Evolutionary conservation across 176 grass and related monocot species (phyloP), one percentile per base, ranked within the genome.

Genomic region (Carex pumila): DNA sequence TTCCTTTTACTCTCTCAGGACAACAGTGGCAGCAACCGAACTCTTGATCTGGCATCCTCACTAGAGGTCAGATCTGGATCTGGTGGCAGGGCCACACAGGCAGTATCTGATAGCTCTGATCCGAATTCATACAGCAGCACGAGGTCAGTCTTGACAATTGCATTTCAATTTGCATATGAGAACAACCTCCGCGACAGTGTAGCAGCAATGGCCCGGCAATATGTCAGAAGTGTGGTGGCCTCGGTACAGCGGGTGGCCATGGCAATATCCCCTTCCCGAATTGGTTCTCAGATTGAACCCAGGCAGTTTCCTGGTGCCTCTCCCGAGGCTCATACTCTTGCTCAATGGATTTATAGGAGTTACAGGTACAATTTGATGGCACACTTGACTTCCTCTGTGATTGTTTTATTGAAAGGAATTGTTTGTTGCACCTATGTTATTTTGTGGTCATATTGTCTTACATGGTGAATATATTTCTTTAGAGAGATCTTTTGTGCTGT

Each of bases 201-300:
- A 8, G 92, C 92, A 13, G 90, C 82, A 64, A 98, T 98, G 95
- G 91, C 91, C 0, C 87, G 85, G 63, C 91, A 91, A 70, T 94
- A 98, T 43, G 92, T 98, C 52, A 89, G 95, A 62, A 82, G 88
- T 19, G 95, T 98, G 72, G 92, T 93, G 67, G 67, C 95, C 4
- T 94, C 95, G 0, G 92, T 98, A 12, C 95, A 98, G 88, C 94
- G 91, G 83, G 91, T 98, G 84, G 95, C 95, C 9, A 94, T 98
- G 89, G 95, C 89, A 3, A 90, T 98, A 74, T 87, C 92, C 58
- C 95, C 95, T 61, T 88, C 90, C 2, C 57, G 80, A 17, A 87
- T 93, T 1, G 89, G 86, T 63, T 31, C 73, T 0, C 92, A 87
- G 47, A 87, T 98, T 1, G 82, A 90, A 85, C 72, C 89, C 68